These are phyloP conservation scores for Colletotrichum theobromicola DNA, from an alignment of 2,329 filamentous ascomycete species.

Conservation along the genomic window DNA sequence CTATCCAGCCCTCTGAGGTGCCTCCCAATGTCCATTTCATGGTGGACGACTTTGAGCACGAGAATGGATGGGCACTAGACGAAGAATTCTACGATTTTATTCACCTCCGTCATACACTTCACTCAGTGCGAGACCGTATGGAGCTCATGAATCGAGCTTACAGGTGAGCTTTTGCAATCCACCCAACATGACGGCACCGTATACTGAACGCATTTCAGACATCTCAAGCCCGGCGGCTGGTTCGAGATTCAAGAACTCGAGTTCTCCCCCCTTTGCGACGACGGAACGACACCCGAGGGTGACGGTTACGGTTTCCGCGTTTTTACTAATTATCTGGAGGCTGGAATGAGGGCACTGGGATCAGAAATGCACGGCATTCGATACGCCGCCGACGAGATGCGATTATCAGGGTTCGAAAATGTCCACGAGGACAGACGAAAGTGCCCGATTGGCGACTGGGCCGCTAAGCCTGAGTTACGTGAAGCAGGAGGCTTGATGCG, in stretches of 20 bases:
- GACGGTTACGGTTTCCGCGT: slow-evolving; percentile 53
- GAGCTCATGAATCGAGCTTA: slow-evolving; percentile 47
- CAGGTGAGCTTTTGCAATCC: slow-evolving; percentile 34
- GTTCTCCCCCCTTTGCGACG: slow-evolving; percentile 47
- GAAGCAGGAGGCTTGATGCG: slow-evolving; percentile 50
- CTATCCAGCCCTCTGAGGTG: slow-evolving; percentile 57
- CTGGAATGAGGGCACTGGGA: slow-evolving; percentile 46
- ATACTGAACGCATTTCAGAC: slow-evolving; percentile 32
- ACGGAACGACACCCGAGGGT: slow-evolving; percentile 41
- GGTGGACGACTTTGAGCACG: slow-evolving; percentile 57
- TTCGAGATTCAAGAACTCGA: slow-evolving; percentile 55
- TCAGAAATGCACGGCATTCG: slow-evolving; percentile 46
- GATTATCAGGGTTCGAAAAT: slow-evolving; percentile 45
- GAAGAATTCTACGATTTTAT: slow-evolving; percentile 53
- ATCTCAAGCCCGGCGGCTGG: slow-evolving; percentile 57
- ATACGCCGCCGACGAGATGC: slow-evolving; percentile 38
- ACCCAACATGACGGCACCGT: neutral
- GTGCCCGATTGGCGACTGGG: slow-evolving; percentile 54
- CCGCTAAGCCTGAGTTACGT: slow-evolving; percentile 39
- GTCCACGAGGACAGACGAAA: slow-evolving; percentile 48
- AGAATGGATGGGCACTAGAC: slow-evolving; percentile 53
- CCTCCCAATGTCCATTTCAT: slow-evolving; percentile 57
- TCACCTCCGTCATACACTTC: slow-evolving; percentile 52
- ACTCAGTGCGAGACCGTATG: slow-evolving; percentile 47
- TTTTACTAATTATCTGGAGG: slow-evolving; percentile 45